Evolutionary conservation across 1,139 yeast genomes (phyloP).

Genomic region (Diutina neorugosa): DNA sequence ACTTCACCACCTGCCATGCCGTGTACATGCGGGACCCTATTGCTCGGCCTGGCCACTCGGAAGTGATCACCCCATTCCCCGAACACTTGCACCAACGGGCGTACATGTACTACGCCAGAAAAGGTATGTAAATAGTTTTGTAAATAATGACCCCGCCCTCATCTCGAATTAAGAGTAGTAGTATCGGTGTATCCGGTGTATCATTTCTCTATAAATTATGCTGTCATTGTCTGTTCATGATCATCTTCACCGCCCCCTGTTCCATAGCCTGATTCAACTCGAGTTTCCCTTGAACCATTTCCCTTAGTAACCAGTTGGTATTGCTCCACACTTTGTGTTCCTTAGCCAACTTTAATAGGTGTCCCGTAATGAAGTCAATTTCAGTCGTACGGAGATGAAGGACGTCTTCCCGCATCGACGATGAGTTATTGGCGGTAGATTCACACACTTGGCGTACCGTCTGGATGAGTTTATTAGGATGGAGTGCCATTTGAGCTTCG

Average conservation of each 20-base stretch:
- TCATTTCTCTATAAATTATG: not conserved
- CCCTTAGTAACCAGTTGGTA: conserved; percentile 31
- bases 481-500: conserved; percentile 24
- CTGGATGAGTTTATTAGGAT: conserved; percentile 30
- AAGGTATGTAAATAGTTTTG: conserved; percentile 36
- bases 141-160: not conserved
- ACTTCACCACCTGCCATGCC: conserved; percentile 88
- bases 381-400: conserved; percentile 53
- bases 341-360: conserved; percentile 41
- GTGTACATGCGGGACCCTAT: conserved; percentile 92
- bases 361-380: conserved; percentile 71
- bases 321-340: conserved; percentile 28
- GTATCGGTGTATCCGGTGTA: not conserved
- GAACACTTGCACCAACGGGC: conserved; percentile 85
- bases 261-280: conserved; percentile 2
- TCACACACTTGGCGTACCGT: conserved; percentile 36
- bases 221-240: not conserved
- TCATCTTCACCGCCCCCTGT: not conserved
- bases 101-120: conserved; percentile 85
- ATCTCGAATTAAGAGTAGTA: not conserved
- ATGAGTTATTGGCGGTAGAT: conserved; percentile 45
- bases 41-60: conserved; percentile 94
- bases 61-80: conserved; percentile 85
- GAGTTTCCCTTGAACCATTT: conserved; percentile 35
- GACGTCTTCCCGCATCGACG: conserved; percentile 85